Conservation (phyloP, 257 asterid genomes). For the Misopates orontium region DNA sequence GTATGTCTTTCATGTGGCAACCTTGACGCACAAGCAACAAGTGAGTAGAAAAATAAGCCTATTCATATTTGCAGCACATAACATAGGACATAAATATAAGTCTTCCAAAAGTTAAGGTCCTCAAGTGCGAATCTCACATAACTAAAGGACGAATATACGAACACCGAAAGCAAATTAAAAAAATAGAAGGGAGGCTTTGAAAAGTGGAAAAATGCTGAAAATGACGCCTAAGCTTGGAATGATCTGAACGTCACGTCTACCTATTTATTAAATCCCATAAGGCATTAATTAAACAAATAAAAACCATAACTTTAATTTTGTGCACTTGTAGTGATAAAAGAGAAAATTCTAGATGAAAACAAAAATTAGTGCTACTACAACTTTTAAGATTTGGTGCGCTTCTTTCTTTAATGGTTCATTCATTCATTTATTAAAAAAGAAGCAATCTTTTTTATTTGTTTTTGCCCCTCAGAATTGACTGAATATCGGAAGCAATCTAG, state of each 20-base stretch:
- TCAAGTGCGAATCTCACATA: constrained; percentile 27
- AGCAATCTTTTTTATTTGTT: constrained; percentile 19
- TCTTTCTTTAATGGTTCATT: constrained; percentile 23
- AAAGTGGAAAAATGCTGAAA: constrained; percentile 61
- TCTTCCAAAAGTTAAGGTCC: not conserved
- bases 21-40: no score
- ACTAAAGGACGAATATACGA: constrained; percentile 27
- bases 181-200: constrained; percentile 44
- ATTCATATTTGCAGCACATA: no score
- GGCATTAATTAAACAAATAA: constrained; percentile 29
- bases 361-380: no score
- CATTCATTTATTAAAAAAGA: constrained; percentile 25
- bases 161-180: constrained; percentile 25
- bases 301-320: no score
- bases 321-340: no score
- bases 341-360: no score
- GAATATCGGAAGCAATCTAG: constrained; percentile 31
- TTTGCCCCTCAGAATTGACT: constrained; percentile 15
- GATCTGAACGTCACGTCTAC: constrained; percentile 59
- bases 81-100: no score
- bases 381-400: constrained; percentile 30
- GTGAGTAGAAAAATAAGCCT: no score
- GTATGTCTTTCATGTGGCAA: no score
- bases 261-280: constrained; percentile 32
- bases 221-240: constrained; percentile 62